Percentiles rank a stretch among this genome's conserved stretches.
Conservation (phyloP, 192 early-diverging fungal genomes). For the Jimgerdemannia flammicorona region DNA sequence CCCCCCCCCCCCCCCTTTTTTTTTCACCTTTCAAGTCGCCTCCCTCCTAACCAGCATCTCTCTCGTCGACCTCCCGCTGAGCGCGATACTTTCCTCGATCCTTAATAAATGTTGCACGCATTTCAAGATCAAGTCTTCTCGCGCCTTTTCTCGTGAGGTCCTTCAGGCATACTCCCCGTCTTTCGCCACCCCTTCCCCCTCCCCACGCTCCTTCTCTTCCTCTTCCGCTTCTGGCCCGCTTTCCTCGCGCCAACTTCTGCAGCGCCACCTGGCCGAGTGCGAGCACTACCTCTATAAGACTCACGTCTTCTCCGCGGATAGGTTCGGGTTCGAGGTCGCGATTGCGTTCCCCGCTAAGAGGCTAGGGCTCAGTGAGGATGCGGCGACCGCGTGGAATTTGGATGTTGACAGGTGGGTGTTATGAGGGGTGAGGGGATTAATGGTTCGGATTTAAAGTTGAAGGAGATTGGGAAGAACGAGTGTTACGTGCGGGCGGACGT, state of each 20-base stretch:
- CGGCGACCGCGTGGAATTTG: conserved; percentile 21
- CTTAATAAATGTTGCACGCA: neutral
- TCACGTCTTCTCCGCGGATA: conserved; percentile 19
- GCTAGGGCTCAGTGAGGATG: conserved; percentile 19
- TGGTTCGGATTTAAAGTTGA: too few relatives aligned
- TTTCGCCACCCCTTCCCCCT: neutral
- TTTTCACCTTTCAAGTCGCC: neutral
- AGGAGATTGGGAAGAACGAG: too few relatives aligned
- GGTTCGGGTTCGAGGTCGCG: conserved; percentile 17
- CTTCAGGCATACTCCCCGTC: neutral
- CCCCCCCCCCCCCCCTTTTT: neutral
- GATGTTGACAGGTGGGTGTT: conserved; percentile 12
- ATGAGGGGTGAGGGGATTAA: neutral
- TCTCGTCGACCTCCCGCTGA: neutral
- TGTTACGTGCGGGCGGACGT: too few relatives aligned
- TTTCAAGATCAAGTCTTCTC: neutral
- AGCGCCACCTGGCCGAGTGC: neutral
- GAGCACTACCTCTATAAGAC: conserved; percentile 10
- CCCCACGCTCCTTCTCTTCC: neutral
- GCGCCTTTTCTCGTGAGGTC: neutral
- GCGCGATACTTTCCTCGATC: neutral
- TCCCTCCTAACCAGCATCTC: neutral
- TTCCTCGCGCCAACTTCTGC: neutral
- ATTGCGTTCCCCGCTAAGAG: conserved; percentile 17
- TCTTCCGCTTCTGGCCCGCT: neutral